Conservation (phyloP, 2,329 filamentous ascomycete genomes). For the Phyllosticta citribraziliensis region DNA sequence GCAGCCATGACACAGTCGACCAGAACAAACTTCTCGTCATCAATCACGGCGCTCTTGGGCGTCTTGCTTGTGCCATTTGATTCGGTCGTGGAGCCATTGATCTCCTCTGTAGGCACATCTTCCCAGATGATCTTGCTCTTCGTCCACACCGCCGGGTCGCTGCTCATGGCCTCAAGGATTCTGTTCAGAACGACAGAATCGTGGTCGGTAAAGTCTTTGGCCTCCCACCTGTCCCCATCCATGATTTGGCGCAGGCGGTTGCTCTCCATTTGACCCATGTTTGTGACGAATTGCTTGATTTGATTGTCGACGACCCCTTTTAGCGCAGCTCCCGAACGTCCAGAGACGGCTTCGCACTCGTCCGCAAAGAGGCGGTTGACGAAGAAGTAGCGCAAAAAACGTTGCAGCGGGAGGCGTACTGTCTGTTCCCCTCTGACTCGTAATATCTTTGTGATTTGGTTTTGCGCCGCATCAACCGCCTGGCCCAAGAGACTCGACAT, state of each 20-base stretch:
- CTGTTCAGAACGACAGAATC: conserved; percentile 51
- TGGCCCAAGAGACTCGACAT: conserved; percentile 69
- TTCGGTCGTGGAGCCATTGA: conserved; percentile 23
- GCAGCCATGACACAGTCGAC: conserved; percentile 75
- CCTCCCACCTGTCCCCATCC: conserved; percentile 72
- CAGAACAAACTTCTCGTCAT: conserved; percentile 76
- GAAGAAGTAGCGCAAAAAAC: conserved; percentile 73
- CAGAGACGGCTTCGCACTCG: conserved; percentile 77
- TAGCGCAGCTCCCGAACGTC: conserved; percentile 62
- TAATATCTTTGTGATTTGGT: conserved; percentile 62
- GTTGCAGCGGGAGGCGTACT: conserved; percentile 53
- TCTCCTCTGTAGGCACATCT: conserved; percentile 13
- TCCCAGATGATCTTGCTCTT: conserved; percentile 38
- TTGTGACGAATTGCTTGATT: conserved; percentile 69
- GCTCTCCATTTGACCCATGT: conserved; percentile 60
- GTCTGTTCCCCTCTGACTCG: conserved; percentile 69
- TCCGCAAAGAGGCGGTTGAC: conserved; percentile 76
- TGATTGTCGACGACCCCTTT: conserved; percentile 74
- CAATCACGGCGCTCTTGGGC: conserved; percentile 61
- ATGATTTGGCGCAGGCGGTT: conserved; percentile 66
- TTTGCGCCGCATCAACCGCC: conserved; percentile 69
- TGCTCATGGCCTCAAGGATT: conserved; percentile 60
- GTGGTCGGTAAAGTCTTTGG: conserved; percentile 61
- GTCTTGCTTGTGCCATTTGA: conserved; percentile 25
- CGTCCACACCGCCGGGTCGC: conserved; percentile 58